Evolutionary conservation across 495 filamentous ascomycete species (phyloP), one percentile per base, ranked within the genome.

Genomic region (Clavariopsis aquatica): DNA sequence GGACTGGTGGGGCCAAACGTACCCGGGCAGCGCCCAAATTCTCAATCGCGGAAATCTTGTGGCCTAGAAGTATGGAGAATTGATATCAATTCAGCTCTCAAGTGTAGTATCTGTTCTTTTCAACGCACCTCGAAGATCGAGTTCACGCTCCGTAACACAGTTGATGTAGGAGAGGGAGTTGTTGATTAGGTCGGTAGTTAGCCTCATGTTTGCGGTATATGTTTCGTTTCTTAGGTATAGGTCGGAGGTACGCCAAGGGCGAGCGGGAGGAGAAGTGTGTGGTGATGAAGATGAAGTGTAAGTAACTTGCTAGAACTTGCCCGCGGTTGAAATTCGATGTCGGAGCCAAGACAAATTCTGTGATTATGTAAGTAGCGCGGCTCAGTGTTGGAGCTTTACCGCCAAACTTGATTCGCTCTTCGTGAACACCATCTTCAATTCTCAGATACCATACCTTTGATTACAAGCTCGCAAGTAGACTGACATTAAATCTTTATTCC

Each of bases 71-170:
- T 71, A 73, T 75, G 68, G 69, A 79, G 80, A 73, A 79, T 83
- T 80, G 86, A 85, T 90, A 91, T 93, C 86, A 95, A 93, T 84
- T 83, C 79, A 88, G 88, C 84, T 88, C 87, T 67, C 58, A 87
- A 84, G 88, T 92, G 92, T 89, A 96, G 91, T 87, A 95, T 93
- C 92, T 93, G 90, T 81, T 87, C 92, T 93, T 96, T 93, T 90
- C 91, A 73, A 74, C 92, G 88, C 87, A 99, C 95, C 95, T 98
- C 95, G 87, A 70, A 99, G 92, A 83, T 97, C 92, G 73, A 99
- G 84, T 84, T 99, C 95, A 73, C 95, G 91, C 81, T 99, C 94
- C 77, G 91, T 93, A 79, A 98, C 83, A 66, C 93, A 91, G 81
- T 98, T 98, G 73, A 97, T 89, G 85, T 96, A 99, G 75, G 91